Conservation (phyloP, 1,139 yeast species). For the Pichia sp. region DNA sequence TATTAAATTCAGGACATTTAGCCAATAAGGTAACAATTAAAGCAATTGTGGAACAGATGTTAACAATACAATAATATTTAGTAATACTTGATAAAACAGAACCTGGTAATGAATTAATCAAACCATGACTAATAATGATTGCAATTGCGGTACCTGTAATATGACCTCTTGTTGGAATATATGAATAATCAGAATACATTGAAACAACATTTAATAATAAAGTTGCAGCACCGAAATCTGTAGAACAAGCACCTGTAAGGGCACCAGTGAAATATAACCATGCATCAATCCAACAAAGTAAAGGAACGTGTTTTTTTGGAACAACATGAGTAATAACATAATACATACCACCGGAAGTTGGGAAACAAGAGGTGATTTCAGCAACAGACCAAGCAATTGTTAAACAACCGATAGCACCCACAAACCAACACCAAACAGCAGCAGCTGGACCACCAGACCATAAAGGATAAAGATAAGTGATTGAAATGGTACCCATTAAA, state of each 20-base stretch:
- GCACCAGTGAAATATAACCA: slow-evolving; percentile 36
- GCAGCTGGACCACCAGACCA: slow-evolving; percentile 40
- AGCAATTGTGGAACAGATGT: slow-evolving; percentile 36
- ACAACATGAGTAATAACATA: slow-evolving; percentile 33
- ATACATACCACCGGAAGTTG: slow-evolving; percentile 67
- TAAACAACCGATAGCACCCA: slow-evolving; percentile 62
- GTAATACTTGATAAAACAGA: slow-evolving; percentile 35
- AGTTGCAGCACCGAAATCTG: slow-evolving; percentile 35
- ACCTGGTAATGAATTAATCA: slow-evolving; percentile 38
- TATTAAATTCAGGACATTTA: slow-evolving; percentile 30
- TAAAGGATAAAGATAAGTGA: slow-evolving; percentile 29
- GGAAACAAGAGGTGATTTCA: slow-evolving; percentile 61
- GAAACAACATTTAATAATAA: slow-evolving; percentile 37
- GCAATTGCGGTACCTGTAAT: slow-evolving; percentile 40
- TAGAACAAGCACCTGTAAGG: slow-evolving; percentile 36
- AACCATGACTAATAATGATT: slow-evolving; percentile 35
- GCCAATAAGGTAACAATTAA: slow-evolving; percentile 29
- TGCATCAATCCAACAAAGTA: slow-evolving; percentile 37
- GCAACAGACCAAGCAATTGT: slow-evolving; percentile 60
- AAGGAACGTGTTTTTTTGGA: slow-evolving; percentile 27
- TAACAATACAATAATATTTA: slow-evolving; percentile 37
- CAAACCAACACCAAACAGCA: slow-evolving; percentile 38
- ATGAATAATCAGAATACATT: slow-evolving; percentile 35
- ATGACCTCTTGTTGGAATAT: slow-evolving; percentile 36
- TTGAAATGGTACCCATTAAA: slow-evolving; percentile 30